A percentile compares a stretch with the other conserved stretches of the same genome.
phyloP scores from a whole-genome alignment of 2,329 filamentous ascomycete species.

The Diaporthe sp. region DNA sequence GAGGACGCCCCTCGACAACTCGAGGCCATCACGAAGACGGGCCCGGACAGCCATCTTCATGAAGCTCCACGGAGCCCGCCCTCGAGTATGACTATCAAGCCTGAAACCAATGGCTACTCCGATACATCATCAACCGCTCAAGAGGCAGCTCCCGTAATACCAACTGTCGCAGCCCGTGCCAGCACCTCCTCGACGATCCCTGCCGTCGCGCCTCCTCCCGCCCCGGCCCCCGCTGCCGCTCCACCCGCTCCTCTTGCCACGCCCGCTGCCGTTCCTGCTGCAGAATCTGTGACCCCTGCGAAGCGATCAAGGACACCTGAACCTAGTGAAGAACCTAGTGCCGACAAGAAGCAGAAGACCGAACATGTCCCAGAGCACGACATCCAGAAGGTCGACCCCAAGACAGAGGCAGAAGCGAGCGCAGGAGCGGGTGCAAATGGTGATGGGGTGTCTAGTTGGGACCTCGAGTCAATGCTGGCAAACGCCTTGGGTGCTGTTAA shows the following conservation, averaged over 20 bases:
- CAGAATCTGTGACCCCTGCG: constrained; percentile 7
- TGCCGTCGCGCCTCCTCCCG: constrained; percentile 20
- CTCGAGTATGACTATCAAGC: background rate
- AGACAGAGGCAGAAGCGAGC: constrained; percentile 35
- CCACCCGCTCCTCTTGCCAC: background rate
- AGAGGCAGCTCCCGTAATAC: background rate
- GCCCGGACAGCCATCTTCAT: background rate
- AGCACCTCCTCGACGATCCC: constrained; percentile 1
- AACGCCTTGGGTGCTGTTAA: constrained; percentile 30
- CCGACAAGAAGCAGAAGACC: constrained; percentile 34
- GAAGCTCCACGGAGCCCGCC: background rate
- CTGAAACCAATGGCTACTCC: background rate
- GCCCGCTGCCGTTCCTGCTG: constrained; percentile 3
- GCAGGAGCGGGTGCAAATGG: background rate
- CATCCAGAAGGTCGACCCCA: background rate
- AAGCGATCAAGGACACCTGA: constrained; percentile 35
- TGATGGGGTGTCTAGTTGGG: constrained; percentile 21
- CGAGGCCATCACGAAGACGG: background rate
- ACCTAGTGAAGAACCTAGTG: constrained; percentile 11
- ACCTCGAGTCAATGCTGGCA: constrained; percentile 33
- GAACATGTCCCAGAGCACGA: constrained; percentile 24
- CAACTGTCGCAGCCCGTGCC: background rate
- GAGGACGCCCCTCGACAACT: constrained; percentile 8
- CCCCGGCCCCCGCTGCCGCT: background rate
- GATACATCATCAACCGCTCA: background rate